A percentile compares a stretch with the other conserved stretches of the same genome.
phyloP scores from a whole-genome alignment of 2,329 filamentous ascomycete species.

The Ceratocystis colombiana region DNA sequence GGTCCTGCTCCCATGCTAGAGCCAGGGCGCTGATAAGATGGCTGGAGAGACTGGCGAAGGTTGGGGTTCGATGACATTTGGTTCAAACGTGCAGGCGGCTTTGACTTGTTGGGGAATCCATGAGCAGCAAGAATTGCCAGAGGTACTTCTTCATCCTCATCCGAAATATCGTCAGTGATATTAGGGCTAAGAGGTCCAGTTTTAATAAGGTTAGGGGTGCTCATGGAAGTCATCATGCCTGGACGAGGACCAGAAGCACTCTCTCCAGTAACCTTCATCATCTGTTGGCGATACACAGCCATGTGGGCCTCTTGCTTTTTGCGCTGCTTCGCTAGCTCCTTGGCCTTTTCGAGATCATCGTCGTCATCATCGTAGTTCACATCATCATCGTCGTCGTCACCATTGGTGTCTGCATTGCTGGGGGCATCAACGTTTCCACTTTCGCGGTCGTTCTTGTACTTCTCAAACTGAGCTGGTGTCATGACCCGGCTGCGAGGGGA shows the following conservation, averaged over 20 bases:
- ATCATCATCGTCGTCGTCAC: conserved; percentile 53
- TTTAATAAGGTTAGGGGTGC: conserved; percentile 49
- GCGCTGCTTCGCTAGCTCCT: conserved; percentile 62
- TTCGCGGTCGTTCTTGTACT: conserved; percentile 64
- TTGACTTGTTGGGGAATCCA: conserved; percentile 70
- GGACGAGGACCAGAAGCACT: conserved; percentile 38
- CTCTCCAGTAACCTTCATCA: conserved; percentile 83
- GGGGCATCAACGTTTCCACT: conserved; percentile 35
- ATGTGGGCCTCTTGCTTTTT: conserved; percentile 85
- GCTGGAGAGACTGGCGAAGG: conserved; percentile 45
- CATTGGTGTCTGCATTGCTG: conserved; percentile 39
- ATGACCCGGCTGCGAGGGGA: conserved; percentile 63
- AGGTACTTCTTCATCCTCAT: conserved; percentile 82
- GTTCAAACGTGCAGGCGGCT: conserved; percentile 59
- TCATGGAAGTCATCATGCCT: conserved; percentile 47
- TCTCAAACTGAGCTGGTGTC: conserved; percentile 80
- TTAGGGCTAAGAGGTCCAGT: conserved; percentile 31
- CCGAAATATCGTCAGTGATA: conserved; percentile 44
- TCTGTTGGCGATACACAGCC: conserved; percentile 81
- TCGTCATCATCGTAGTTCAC: conserved; percentile 62
- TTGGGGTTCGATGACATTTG: conserved; percentile 62
- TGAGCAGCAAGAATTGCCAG: conserved; percentile 79
- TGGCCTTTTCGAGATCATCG: conserved; percentile 67
- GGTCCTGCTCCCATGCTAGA: conserved; percentile 37
- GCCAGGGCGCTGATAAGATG: conserved; percentile 37